Evolutionary conservation across 2,329 filamentous ascomycete species (phyloP).

Genomic region (Neonectria magnoliae): DNA sequence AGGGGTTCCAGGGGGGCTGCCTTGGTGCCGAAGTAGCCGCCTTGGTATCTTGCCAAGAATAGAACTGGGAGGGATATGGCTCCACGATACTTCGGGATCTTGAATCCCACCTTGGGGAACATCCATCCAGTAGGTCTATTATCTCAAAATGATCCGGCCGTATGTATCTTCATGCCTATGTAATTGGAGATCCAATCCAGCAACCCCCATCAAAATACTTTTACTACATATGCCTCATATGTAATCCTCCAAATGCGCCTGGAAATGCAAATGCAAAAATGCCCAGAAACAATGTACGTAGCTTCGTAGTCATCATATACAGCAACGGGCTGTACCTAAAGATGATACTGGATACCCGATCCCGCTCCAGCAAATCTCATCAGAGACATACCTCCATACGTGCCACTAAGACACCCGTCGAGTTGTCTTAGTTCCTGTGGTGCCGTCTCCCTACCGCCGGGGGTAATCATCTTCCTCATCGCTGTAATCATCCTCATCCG

Average conservation of each 20-base stretch:
- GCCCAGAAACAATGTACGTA: background rate
- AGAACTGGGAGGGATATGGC: background rate
- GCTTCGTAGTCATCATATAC: background rate
- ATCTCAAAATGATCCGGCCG: background rate
- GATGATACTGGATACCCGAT: background rate
- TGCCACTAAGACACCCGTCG: background rate
- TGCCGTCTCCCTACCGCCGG: slow-evolving; percentile 9
- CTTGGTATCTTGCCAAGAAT: background rate
- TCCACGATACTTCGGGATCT: background rate
- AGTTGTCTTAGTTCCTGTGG: slow-evolving; percentile 8
- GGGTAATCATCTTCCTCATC: slow-evolving; percentile 38
- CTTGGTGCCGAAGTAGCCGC: slow-evolving; percentile 1
- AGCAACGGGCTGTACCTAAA: background rate
- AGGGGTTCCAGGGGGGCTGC: background rate
- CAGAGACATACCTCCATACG: background rate
- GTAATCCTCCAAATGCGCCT: background rate
- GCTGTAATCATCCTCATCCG: slow-evolving; percentile 38
- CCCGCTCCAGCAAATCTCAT: background rate
- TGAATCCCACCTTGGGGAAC: background rate
- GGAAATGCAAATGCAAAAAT: slow-evolving; percentile 3
- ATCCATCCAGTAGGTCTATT: background rate
- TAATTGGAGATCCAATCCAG: background rate
- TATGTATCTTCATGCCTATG: background rate
- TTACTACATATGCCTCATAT: background rate
- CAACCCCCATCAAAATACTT: background rate